Evolutionary conservation across 1,284 basidiomycete genomes (phyloP).

Genomic region (Ganoderma leucocontextum): DNA sequence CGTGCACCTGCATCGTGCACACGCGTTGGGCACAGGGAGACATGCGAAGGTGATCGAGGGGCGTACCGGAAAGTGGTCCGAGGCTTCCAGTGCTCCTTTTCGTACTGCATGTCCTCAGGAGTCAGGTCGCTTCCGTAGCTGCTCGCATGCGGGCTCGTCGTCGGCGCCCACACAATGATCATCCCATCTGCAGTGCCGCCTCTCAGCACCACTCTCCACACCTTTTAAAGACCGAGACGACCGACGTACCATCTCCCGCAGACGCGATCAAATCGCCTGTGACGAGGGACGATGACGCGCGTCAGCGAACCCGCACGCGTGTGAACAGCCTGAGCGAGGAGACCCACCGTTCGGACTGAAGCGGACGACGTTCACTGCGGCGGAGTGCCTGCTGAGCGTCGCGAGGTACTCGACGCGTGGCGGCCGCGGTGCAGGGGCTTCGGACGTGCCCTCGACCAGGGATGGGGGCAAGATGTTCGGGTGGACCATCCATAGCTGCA

Average conservation of each 20-base stretch:
- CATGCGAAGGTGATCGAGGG: neutral
- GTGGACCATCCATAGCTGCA: conserved; percentile 92
- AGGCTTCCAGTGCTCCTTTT: conserved; percentile 96
- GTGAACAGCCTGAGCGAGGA: conserved; percentile 1
- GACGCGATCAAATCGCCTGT: conserved; percentile 90
- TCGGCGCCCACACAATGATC: conserved; percentile 95
- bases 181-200: conserved; percentile 79
- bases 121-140: conserved; percentile 81
- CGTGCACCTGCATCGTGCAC: conserved; percentile 62
- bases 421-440: conserved; percentile 62
- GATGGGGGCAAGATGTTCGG: conserved; percentile 84
- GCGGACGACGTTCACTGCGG: conserved; percentile 95
- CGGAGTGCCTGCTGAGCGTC: conserved; percentile 92
- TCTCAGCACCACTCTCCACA: conserved; percentile 19
- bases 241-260: conserved; percentile 87
- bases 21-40: neutral
- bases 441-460: conserved; percentile 58
- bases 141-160: conserved; percentile 72
- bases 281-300: conserved; percentile 12
- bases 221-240: conserved; percentile 5
- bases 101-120: conserved; percentile 83
- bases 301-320: conserved; percentile 25
- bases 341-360: conserved; percentile 91
- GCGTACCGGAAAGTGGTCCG: conserved; percentile 86
- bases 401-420: conserved; percentile 97